Conservation (phyloP, 192 early-diverging fungal species). For the Podila clonocystis region DNA sequence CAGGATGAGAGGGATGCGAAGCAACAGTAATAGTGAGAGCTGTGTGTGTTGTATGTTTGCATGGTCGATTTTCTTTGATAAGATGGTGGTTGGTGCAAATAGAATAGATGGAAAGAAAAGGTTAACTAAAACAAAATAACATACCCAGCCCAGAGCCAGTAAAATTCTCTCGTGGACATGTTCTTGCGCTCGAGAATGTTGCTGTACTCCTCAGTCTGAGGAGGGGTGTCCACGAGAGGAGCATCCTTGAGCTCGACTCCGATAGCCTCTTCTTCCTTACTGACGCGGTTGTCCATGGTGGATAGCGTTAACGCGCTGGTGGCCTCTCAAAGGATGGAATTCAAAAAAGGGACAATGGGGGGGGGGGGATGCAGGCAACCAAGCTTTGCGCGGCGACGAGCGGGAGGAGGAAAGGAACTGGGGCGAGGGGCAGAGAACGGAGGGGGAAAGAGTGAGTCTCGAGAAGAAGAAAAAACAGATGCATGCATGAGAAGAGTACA, state of each 20-base stretch:
- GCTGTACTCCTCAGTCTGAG: conserved; percentile 5
- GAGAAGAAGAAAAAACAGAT: too few relatives aligned
- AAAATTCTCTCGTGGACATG: conserved; percentile 5
- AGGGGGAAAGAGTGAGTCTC: too few relatives aligned
- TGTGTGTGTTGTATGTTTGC: background rate
- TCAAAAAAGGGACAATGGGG: background rate
- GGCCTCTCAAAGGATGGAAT: background rate
- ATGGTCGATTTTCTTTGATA: background rate
- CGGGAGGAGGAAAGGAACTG: too few relatives aligned
- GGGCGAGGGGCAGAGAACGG: too few relatives aligned
- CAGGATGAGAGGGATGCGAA: background rate
- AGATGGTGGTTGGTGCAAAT: background rate
- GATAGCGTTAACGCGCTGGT: background rate
- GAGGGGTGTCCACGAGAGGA: background rate
- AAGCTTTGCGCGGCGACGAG: too few relatives aligned
- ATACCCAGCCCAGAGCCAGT: conserved; percentile 1
- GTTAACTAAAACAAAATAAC: too few relatives aligned
- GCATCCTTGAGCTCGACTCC: background rate
- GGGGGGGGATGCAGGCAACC: background rate
- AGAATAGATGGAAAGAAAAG: too few relatives aligned
- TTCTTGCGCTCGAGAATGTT: conserved; percentile 17
- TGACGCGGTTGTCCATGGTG: background rate
- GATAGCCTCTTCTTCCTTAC: background rate
- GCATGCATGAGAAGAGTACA: too few relatives aligned
- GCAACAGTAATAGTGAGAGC: too few relatives aligned